These are phyloP conservation scores for Hordeum marinum DNA, from an alignment of 176 grass and related monocot genomes.

Conservation along the genomic window DNA sequence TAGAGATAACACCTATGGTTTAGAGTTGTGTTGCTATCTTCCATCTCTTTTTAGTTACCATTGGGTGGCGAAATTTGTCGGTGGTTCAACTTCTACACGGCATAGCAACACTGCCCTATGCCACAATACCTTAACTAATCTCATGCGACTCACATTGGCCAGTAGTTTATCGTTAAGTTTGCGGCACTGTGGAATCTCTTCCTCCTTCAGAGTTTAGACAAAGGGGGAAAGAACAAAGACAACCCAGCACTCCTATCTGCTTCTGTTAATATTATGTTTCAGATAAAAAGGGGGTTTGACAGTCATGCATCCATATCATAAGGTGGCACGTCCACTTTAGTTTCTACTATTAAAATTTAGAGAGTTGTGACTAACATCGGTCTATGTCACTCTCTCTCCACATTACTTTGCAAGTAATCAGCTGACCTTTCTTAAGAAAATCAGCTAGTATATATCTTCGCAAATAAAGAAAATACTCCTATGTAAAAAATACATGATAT, in stretches of 20 bases:
- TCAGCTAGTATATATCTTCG: no score
- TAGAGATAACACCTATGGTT: not conserved
- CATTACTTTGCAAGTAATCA: no score
- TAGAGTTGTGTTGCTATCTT: not conserved
- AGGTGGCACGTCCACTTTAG: not conserved
- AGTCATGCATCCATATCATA: not conserved
- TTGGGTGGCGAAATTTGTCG: not conserved
- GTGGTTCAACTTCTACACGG: not conserved
- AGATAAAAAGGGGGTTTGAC: not conserved
- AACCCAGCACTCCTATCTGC: not conserved
- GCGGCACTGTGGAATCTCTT: not conserved
- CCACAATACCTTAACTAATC: not conserved
- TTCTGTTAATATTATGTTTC: not conserved
- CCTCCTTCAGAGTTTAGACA: not conserved
- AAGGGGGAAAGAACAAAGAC: not conserved
- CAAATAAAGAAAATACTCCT: no score
- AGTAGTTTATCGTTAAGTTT: not conserved
- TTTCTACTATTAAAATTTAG: not conserved
- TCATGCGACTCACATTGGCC: not conserved
- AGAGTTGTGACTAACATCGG: not conserved
- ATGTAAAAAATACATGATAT: no score
- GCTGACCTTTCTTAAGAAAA: not conserved
- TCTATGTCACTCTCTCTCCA: not conserved
- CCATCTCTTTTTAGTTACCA: not conserved
- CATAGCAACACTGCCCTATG: not conserved